Evolutionary conservation across 768 basidiomycete species (phyloP).

Genomic region (Boletales sp.): DNA sequence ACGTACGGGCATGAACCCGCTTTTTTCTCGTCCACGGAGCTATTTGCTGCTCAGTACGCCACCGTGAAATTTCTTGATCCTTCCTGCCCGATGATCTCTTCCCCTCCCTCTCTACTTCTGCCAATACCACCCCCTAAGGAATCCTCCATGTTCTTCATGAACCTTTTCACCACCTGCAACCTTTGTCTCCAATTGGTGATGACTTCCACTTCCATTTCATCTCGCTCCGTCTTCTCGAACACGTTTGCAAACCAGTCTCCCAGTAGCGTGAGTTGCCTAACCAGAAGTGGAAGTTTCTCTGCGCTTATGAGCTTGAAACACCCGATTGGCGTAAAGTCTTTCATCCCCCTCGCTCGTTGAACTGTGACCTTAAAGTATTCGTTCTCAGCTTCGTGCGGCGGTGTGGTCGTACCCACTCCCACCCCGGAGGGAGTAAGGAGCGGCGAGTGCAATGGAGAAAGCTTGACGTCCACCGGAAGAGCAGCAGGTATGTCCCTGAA

Average conservation of each 20-base stretch:
- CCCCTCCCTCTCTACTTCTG: constrained; percentile 22
- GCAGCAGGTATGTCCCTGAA: constrained; percentile 27
- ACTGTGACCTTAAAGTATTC: constrained; percentile 96
- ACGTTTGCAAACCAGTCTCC: constrained; percentile 90
- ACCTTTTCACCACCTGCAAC: constrained; percentile 74
- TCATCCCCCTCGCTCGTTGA: constrained; percentile 86
- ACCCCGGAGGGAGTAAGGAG: constrained; percentile 6
- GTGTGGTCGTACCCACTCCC: constrained; percentile 7
- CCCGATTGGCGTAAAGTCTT: constrained; percentile 90
- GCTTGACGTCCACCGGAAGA: constrained; percentile 10
- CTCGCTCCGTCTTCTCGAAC: constrained; percentile 68
- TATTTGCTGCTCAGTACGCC: constrained; percentile 33
- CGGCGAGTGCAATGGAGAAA: constrained; percentile 20
- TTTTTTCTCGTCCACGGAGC: constrained; percentile 2
- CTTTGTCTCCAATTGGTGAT: constrained; percentile 88
- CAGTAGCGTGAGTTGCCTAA: constrained; percentile 83
- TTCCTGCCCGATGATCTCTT: constrained; percentile 51
- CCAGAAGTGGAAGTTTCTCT: constrained; percentile 78
- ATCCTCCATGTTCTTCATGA: constrained; percentile 34
- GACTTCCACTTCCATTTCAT: constrained; percentile 70
- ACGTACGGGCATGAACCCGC: background rate
- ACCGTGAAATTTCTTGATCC: constrained; percentile 56
- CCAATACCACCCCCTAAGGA: constrained; percentile 13
- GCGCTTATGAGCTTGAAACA: constrained; percentile 94
- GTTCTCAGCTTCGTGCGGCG: constrained; percentile 64